Base-by-base conservation (phyloP, 805 yeast genomes). In the Yarrowia phangngaensis region DNA sequence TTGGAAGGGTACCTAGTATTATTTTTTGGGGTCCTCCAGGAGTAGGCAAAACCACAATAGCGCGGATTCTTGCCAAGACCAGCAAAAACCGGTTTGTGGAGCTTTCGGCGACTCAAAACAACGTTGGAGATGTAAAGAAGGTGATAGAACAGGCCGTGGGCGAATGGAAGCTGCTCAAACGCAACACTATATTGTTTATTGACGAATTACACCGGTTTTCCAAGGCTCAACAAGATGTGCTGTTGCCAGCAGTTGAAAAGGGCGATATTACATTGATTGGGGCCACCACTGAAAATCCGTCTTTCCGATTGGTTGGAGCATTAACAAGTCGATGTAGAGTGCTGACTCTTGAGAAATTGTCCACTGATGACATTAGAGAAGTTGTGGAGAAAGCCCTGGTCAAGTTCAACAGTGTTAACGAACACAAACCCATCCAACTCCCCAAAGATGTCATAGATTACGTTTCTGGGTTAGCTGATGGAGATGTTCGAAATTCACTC, bases 211-310 rank as follows among this genome's bases (percentile, higher is more conserved):
- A 92, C 61, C 67, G 98, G 23, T 88, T 87, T 62, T 80, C 80
- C 55, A 82, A 83, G 53, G 70, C 79, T 0, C 98, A 92, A 60
- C 98, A 92, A 63, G 97, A 92, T 63, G 74, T 80, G 36, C 75
- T 94, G 36, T 67, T 92, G 29, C 92, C 95, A 0, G 80, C 78
- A 53, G 82, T 90, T 1, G 99, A 92, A 62, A 69, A 76, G 20
- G 97, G 97, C 2, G 78, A 78, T 47, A 78, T 89, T 33, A 78
- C 80, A 1, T 71, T 92, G 32, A 47, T 45, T 17, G 98, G 98
- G 4, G 97, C 97, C n/a, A 92, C 98, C 0, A 89, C 97, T 0
- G 98, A 92, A 61, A 92, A 92, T 61, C 96, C 97, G 4, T 79
- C 84, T 38, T 82, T 83, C 58, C 82, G 86, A 57, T 66, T 92